Evolutionary conservation across 2,329 filamentous ascomycete species (phyloP), one percentile per base, ranked within the genome.

Genomic region (Cytospora piceae): DNA sequence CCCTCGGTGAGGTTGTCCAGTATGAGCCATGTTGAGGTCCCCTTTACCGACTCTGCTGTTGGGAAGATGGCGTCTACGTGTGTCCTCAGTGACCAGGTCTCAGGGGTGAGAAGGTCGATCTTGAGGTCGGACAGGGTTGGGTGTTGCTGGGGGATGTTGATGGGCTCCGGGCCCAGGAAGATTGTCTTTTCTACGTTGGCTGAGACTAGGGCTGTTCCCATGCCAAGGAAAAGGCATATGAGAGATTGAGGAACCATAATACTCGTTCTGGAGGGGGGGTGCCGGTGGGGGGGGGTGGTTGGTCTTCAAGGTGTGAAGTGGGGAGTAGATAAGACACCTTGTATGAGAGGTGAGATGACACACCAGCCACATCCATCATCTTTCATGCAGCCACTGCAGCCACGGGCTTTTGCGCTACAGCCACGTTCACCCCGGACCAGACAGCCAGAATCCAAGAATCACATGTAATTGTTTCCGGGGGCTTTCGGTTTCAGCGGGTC

Each of bases 151-250:
- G 89, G 85, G 55, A 91, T 77, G 63, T 81, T 76, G 72, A 86
- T 76, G 37, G 82, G 77, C 37, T 79, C 74, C 14, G 94, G 93
- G 27, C 87, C 93, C 42, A 90, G 81, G 80, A 99, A 98, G 73
- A 98, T 92, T 71, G 86, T 83, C 79, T 99, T 99, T 76, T 98
- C 95, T 63, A 91, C 90, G 76, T 99, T 98, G 75, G 90, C 93
- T 70, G 75, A 73, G 9, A 58, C 71, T 4, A 61, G 20, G 2
- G 67, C 20, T 37, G 20, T 46, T 9, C 5, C 8, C 4, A 60
- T 63, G 22, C 68, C 49, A 32, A 73, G 58, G 14, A 70, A 55
- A 31, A 66, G 60, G 42, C 73, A 59, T 29, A 61, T 15, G 20
- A 70, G 24, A 42, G 63, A 46, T 34, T 42, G 58, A 61, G 24